Evolutionary conservation across 2,329 filamentous ascomycete species (phyloP), one percentile per base, ranked within the genome.

Genomic region (Hysterium pulicare): DNA sequence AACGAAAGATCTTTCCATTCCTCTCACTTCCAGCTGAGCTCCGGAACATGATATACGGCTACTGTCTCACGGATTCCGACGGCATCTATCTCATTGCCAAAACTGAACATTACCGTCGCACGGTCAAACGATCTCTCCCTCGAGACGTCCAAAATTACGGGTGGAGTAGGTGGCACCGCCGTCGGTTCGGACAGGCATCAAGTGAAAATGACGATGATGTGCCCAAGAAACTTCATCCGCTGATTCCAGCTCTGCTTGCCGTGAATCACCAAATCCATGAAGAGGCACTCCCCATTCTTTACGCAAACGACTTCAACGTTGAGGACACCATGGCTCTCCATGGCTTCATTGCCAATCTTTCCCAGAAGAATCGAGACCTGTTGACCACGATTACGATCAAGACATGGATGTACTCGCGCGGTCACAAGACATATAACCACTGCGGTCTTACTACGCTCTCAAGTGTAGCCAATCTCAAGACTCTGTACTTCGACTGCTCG

Each of bases 1-100:
- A 63, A 39, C 51, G 33, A 41, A 61, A 59, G 24, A 50, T 58
- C 39, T 66, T 67, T 34, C 62, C 58, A 0, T 66, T 67, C 39
- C 44, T 67, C 24, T 7, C 58, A 9, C 54, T 67, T 0, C 62
- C 63, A 1, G 60, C 59, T 2, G 64, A 67, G 35, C 56, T 66
- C 9, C 50, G 61, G 5, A 64, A 64, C 44, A 51, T 58, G 21
- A 62, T 67, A 33, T 66, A 67, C 49, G 33, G 20, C 1, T 51
- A 59, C 26, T 50, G 52, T 34, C 59, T 66, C 28, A 44, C 33
- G 0, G 60, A 64, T 28, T 48, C 56, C 2, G 38, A 40, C 10
- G 61, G 56, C 23, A 47, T 66, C 44, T 50, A 55, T 28, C 46
- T 67, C 16, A 37, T 50, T 13, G 45, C 57, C 2, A 48, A 48